phyloP scores from a whole-genome alignment of 805 yeast genomes.

The Metschnikowia hibisci region DNA sequence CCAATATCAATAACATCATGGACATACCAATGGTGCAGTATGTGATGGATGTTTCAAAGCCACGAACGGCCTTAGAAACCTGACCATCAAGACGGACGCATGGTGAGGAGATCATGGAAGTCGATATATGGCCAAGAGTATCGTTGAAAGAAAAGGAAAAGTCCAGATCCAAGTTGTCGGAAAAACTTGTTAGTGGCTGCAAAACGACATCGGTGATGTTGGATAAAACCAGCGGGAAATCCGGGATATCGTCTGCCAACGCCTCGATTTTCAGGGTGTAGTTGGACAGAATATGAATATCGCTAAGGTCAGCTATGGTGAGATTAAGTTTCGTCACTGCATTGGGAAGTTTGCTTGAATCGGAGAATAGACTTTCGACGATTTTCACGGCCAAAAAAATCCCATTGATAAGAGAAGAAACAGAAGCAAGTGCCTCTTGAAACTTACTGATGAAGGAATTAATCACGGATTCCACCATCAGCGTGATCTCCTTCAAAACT shows the following conservation, averaged over 20 bases:
- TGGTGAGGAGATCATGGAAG: not conserved
- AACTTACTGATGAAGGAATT: constrained; percentile 63
- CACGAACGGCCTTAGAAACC: not conserved
- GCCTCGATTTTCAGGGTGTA: constrained; percentile 55
- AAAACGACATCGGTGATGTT: constrained; percentile 52
- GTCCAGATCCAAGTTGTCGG: not conserved
- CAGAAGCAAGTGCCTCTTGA: constrained; percentile 59
- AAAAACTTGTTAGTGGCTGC: constrained; percentile 1
- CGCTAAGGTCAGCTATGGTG: constrained; percentile 17
- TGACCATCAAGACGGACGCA: not conserved
- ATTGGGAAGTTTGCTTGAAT: constrained; percentile 30
- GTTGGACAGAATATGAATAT: constrained; percentile 61
- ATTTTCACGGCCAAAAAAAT: constrained; percentile 45
- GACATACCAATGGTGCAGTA: constrained; percentile 8
- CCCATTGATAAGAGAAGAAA: constrained; percentile 55
- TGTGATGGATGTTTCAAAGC: not conserved
- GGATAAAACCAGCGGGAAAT: constrained; percentile 60
- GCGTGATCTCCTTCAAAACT: constrained; percentile 66
- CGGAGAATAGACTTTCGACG: constrained; percentile 51
- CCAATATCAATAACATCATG: constrained; percentile 1
- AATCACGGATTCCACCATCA: constrained; percentile 51
- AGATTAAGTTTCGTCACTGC: constrained; percentile 51
- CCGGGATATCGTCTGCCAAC: constrained; percentile 54
- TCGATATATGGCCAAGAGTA: not conserved
- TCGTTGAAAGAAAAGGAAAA: not conserved